Conservation (phyloP, 2,329 filamentous ascomycete species). For the Waltergamsia citrina region DNA sequence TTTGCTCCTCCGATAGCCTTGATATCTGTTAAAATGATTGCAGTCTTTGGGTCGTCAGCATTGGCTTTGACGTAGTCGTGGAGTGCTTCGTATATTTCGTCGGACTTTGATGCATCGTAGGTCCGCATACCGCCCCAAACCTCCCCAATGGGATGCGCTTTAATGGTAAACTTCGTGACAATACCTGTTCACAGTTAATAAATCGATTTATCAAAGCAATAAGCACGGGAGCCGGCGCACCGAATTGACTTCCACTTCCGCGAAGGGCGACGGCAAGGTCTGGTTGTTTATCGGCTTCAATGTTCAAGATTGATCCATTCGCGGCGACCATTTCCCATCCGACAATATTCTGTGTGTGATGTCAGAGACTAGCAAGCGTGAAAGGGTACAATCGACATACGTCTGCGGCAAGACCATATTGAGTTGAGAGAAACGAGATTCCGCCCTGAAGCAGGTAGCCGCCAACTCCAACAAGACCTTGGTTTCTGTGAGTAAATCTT, state of each 20-base stretch:
- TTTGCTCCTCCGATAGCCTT: conserved; percentile 9
- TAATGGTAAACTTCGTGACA: conserved; percentile 20
- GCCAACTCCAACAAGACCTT: conserved; percentile 17
- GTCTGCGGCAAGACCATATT: conserved; percentile 16
- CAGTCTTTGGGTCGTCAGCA: conserved; percentile 15
- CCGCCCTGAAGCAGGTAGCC: conserved; percentile 17
- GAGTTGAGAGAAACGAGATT: conserved; percentile 16
- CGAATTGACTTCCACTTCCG: conserved; percentile 17
- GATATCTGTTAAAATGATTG: conserved; percentile 16
- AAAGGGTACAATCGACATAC: too few relatives aligned
- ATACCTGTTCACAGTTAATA: too few relatives aligned
- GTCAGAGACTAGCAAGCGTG: neutral
- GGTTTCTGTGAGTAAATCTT: too few relatives aligned
- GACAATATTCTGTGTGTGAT: conserved; percentile 1
- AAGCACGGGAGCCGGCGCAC: too few relatives aligned
- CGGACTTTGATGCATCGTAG: conserved; percentile 16
- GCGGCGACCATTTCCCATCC: conserved; percentile 12
- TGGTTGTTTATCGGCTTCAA: conserved; percentile 13
- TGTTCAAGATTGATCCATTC: conserved; percentile 13
- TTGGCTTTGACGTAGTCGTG: conserved; percentile 18
- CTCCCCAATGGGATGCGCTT: conserved; percentile 18
- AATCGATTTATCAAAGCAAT: too few relatives aligned
- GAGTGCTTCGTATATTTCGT: conserved; percentile 19
- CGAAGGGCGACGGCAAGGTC: conserved; percentile 16
- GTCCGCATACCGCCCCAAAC: conserved; percentile 26